Conservation (phyloP, 2,329 filamentous ascomycete genomes). For the Pseudogymnoascus sp. region DNA sequence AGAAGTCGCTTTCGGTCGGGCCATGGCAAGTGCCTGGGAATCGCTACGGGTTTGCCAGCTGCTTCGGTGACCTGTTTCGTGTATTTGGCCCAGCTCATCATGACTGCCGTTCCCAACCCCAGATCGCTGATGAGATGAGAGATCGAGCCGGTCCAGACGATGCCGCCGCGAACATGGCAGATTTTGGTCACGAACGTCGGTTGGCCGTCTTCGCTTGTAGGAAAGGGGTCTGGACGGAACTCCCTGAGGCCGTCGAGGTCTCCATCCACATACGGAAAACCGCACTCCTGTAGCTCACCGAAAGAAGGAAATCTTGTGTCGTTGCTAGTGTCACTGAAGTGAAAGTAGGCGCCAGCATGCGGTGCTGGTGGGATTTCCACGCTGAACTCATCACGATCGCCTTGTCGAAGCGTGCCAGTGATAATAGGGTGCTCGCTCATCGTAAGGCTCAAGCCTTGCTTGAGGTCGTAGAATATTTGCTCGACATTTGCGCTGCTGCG, state of each 20-base stretch:
- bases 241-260: constrained; percentile 2
- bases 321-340: background rate
- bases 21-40: background rate
- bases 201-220: background rate
- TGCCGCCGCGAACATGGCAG: background rate
- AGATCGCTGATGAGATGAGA: constrained; percentile 3
- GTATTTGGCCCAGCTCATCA: background rate
- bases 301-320: background rate
- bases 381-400: background rate
- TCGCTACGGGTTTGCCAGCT: background rate
- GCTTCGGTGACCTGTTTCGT: constrained; percentile 4
- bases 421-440: background rate
- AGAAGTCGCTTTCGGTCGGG: background rate
- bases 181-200: background rate
- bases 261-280: constrained; percentile 4
- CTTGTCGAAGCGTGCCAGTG: background rate
- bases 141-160: background rate
- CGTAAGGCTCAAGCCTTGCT: background rate
- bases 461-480: constrained; percentile 2
- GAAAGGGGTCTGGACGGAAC: background rate
- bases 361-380: constrained; percentile 1
- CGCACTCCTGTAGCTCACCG: background rate
- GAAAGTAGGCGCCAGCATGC: constrained; percentile 2
- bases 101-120: background rate
- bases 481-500: background rate